Conservation (phyloP, 345 rosid species). For the Eutrema japonicum region DNA sequence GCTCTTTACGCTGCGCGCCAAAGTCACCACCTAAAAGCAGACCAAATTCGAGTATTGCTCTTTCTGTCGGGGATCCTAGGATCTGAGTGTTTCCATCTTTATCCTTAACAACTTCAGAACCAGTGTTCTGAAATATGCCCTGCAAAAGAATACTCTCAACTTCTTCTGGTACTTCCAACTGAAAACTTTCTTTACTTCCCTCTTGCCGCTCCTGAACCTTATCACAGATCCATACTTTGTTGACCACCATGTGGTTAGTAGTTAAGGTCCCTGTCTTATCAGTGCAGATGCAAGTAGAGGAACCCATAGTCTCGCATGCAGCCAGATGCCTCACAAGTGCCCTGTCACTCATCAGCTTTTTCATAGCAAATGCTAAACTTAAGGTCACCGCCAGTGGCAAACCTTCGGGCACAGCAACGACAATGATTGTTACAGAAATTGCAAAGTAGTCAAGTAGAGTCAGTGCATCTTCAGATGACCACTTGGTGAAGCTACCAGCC, state of each 20-base stretch:
- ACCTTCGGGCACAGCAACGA: conserved; percentile 85
- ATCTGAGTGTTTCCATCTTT: conserved; percentile 62
- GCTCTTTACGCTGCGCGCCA: conserved; percentile 51
- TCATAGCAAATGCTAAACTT: conserved; percentile 86
- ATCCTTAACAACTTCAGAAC: conserved; percentile 66
- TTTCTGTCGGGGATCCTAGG: conserved; percentile 76
- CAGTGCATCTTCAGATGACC: conserved; percentile 53
- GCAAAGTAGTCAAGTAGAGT: conserved; percentile 64
- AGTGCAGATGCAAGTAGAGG: conserved; percentile 71
- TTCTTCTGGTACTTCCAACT: conserved; percentile 48
- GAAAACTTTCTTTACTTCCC: conserved; percentile 38
- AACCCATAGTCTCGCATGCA: conserved; percentile 85
- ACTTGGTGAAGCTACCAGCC: conserved; percentile 48
- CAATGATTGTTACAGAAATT: conserved; percentile 75
- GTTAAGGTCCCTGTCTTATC: conserved; percentile 83
- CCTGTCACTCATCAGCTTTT: conserved; percentile 69
- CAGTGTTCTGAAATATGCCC: conserved; percentile 76
- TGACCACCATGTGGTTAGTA: conserved; percentile 65
- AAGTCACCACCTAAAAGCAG: conserved; percentile 67
- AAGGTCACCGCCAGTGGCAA: conserved; percentile 78
- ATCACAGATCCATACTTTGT: conserved; percentile 60
- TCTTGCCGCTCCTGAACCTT: conserved; percentile 38
- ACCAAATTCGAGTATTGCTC: conserved; percentile 71
- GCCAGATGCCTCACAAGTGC: conserved; percentile 78
- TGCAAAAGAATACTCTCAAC: conserved; percentile 55